phyloP scores from a whole-genome alignment of 192 early-diverging fungal species.

The Geranomyces variabilis region DNA sequence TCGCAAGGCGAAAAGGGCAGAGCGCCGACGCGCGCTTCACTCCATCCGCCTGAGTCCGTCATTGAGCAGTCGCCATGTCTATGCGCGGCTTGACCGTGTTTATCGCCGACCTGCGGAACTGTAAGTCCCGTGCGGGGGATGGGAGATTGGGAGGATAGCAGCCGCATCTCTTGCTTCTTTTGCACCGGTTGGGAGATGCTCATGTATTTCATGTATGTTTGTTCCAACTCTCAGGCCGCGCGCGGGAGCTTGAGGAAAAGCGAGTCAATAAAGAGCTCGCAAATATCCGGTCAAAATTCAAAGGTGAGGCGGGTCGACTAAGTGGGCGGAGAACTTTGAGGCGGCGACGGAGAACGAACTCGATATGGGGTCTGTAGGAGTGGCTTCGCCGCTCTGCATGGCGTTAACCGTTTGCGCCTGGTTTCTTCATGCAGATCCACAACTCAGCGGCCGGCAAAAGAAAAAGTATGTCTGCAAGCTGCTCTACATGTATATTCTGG shows the following conservation, averaged over 20 bases:
- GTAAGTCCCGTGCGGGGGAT: slow-evolving; percentile 56
- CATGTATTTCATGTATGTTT: no score
- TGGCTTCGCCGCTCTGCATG: no score
- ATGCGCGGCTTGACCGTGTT: slow-evolving; percentile 95
- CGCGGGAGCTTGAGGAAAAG: slow-evolving; percentile 96
- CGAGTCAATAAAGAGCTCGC: slow-evolving; percentile 99
- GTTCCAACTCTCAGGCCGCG: slow-evolving; percentile 75
- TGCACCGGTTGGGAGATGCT: no score
- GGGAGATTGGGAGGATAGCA: neutral
- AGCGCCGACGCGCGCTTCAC: no score
- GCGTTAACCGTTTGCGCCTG: no score
- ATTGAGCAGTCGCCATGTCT: slow-evolving; percentile 41
- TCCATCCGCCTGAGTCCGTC: no score
- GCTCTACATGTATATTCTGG: slow-evolving; percentile 98
- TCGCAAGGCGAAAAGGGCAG: no score
- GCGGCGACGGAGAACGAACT: no score
- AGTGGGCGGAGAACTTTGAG: no score
- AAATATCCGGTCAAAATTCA: slow-evolving; percentile 98
- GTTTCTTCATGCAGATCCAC: slow-evolving; percentile 81
- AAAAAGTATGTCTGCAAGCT: slow-evolving; percentile 99
- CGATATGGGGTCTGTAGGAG: no score
- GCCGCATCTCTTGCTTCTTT: no score
- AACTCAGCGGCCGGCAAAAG: slow-evolving; percentile 95
- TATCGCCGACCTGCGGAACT: slow-evolving; percentile 98
- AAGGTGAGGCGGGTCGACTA: slow-evolving; percentile 65